Conservation (phyloP, 208 protist genomes). For the Crithidia sp. region DNA sequence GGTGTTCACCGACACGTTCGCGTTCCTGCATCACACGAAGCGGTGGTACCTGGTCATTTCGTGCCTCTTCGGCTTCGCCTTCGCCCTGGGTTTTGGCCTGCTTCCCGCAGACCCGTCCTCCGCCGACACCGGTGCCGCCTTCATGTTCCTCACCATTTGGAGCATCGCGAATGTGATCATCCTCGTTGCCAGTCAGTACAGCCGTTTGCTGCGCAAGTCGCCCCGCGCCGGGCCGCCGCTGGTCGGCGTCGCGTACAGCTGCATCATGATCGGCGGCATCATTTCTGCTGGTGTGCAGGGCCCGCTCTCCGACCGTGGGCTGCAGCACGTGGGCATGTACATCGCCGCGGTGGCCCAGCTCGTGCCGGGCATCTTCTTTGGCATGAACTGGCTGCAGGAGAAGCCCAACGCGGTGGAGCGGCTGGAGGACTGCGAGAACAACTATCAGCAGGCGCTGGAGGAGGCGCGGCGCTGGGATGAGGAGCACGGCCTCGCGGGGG, state of each 20-base stretch:
- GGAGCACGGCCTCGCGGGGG: slow-evolving; percentile 6
- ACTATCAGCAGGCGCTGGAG: slow-evolving; percentile 19
- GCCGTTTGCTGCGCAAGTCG: slow-evolving; percentile 42
- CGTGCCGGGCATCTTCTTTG: slow-evolving; percentile 42
- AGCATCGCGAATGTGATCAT: slow-evolving; percentile 57
- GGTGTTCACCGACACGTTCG: slow-evolving; percentile 45
- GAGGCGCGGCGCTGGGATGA: slow-evolving; percentile 20
- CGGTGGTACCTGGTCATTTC: slow-evolving; percentile 60
- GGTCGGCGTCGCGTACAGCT: slow-evolving; percentile 55
- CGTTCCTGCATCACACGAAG: slow-evolving; percentile 57
- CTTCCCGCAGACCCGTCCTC: slow-evolving; percentile 41
- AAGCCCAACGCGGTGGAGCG: slow-evolving; percentile 44
- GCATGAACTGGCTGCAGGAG: slow-evolving; percentile 60
- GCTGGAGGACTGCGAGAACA: slow-evolving; percentile 29
- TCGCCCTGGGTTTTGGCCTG: slow-evolving; percentile 38
- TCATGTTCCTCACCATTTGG: slow-evolving; percentile 58
- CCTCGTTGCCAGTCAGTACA: slow-evolving; percentile 69
- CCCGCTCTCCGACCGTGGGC: slow-evolving; percentile 45
- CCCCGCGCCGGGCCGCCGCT: slow-evolving; percentile 43
- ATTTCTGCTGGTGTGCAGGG: slow-evolving; percentile 48
- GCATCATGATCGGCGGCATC: slow-evolving; percentile 41
- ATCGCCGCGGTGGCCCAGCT: slow-evolving; percentile 45
- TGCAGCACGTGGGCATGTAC: slow-evolving; percentile 40
- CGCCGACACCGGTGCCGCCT: slow-evolving; percentile 35
- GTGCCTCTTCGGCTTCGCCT: slow-evolving; percentile 33